Conservation (phyloP, 768 basidiomycete genomes). For the Panus rudis region DNA sequence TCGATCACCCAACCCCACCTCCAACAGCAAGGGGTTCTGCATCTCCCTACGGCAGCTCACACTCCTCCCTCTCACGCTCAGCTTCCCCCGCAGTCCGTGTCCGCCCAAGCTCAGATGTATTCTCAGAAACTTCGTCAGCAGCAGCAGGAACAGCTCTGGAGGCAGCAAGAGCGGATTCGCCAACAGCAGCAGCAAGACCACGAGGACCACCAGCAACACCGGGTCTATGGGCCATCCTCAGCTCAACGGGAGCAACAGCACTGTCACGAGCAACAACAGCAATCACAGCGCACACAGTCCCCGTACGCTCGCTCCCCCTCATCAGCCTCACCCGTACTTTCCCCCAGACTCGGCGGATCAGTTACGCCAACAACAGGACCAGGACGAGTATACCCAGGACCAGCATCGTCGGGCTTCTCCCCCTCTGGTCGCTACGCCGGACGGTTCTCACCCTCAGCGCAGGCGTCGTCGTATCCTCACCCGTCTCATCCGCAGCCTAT, state of each 20-base stretch:
- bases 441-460: too few species aligned
- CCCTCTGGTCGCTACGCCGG: too few species aligned
- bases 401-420: too few species aligned
- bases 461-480: conserved; percentile 12
- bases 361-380: too few species aligned
- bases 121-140: conserved; percentile 43
- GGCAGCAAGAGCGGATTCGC: conserved; percentile 26
- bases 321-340: conserved; percentile 14
- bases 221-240: conserved; percentile 20
- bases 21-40: conserved; percentile 11
- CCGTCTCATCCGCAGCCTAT: too few species aligned
- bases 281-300: conserved; percentile 27
- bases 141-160: conserved; percentile 28
- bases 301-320: conserved; percentile 25
- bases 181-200: conserved; percentile 31
- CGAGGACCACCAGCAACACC: conserved; percentile 21
- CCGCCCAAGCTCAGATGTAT: conserved; percentile 27
- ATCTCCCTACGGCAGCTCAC: conserved; percentile 4
- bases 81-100: conserved; percentile 5
- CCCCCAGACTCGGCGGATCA: too few species aligned
- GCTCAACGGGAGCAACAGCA: conserved; percentile 22
- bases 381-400: too few species aligned
- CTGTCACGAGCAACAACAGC: conserved; percentile 23
- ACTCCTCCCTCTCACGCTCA: conserved; percentile 9
- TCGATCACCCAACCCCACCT: conserved; percentile 33